Base-by-base conservation (phyloP, 768 basidiomycete species). In the Roridomyces roridus region DNA sequence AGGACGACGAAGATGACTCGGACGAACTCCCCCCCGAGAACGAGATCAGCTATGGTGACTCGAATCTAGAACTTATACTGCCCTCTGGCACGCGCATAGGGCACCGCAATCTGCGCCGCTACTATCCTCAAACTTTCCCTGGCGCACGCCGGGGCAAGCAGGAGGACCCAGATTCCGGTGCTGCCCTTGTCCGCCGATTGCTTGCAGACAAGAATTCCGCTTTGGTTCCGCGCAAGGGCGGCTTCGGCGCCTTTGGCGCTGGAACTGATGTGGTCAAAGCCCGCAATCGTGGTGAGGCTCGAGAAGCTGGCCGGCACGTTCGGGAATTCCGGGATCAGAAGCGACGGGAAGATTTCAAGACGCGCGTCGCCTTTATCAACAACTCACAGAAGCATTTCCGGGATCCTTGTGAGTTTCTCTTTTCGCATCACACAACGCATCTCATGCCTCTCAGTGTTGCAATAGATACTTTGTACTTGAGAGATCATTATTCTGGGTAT, bases 1-100 rank as follows among this genome's bases (percentile, higher is more conserved):
- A 76, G 20, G 71, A 69, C 18, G 66, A 69, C 36, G 67, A 68
- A 18, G 77, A 74, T 9, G 74, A 72, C 24, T 74, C 73, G 18
- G 77, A 77, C n/a, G 78, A 80, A 39, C 77, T 72, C 26, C 67
- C 82, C 6, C 77, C 79, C 0, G 82, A 81, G 12, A 77, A 72
- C 62, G 80, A 85, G 49, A 76, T 96, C 56, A 82, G 86, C 0
- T 91, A 89, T 62, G 92, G 92, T 21, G 91, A 94, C 67, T 85
- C 90, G 4, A 76, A 83, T 31, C 87, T 88, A 68, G 96, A 98
- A 63, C 90, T 99, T 20, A 89, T 96, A 5, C 83, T 99, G 6
- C 94, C 97, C 2, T 96, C 94, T 0, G 97, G 97, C 40, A 85
- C 87, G 10, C 87, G 94, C 21, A 90, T 99, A 67, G 95, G 94